Percentiles rank a stretch among this genome's conserved stretches.
These are phyloP conservation scores for Polygonum maritimum DNA, from an alignment of 148 eudicot species.

Conservation along the genomic window DNA sequence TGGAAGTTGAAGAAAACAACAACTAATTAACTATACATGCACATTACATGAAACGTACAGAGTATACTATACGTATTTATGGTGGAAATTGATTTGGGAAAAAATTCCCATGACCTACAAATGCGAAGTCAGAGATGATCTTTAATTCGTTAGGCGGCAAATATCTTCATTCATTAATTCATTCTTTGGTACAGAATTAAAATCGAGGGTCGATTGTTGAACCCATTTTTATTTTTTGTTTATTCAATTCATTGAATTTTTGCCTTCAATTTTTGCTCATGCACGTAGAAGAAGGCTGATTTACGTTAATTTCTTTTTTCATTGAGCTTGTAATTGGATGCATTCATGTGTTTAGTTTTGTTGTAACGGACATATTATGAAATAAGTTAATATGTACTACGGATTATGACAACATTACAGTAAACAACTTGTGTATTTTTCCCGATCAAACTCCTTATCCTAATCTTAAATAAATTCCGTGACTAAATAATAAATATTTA, in stretches of 20 bases:
- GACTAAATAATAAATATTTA: no score
- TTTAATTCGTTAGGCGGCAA: not conserved
- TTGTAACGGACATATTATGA: no score
- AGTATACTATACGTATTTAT: not conserved
- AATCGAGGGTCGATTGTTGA: not conserved
- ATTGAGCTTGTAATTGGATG: no score
- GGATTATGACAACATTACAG: no score
- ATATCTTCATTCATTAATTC: not conserved
- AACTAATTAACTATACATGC: not conserved
- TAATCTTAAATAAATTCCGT: no score
- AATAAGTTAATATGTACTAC: no score
- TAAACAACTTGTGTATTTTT: no score
- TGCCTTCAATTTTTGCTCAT: not conserved
- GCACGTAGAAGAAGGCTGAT: no score
- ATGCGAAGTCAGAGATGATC: not conserved
- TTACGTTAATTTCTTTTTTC: not conserved
- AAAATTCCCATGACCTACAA: not conserved
- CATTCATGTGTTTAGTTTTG: no score
- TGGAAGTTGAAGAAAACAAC: slow-evolving; percentile 32
- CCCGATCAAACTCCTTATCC: no score
- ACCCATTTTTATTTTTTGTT: not conserved
- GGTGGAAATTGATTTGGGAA: not conserved
- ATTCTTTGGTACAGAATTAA: not conserved
- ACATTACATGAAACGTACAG: no score
- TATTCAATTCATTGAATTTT: not conserved